phyloP scores from a whole-genome alignment of 306 rosid genomes.

The Pyrus pyrifolia region DNA sequence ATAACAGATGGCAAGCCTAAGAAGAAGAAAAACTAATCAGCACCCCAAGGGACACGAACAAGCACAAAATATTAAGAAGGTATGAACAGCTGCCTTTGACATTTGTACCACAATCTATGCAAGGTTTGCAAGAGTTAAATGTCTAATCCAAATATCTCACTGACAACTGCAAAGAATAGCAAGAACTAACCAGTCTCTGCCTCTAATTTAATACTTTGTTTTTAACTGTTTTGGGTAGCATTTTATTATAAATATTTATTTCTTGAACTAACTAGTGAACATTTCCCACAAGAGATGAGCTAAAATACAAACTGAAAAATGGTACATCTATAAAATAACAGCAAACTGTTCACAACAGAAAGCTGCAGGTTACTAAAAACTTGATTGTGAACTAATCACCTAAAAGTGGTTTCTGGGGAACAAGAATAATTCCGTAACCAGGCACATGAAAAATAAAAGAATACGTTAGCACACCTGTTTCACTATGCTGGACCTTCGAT shows the following conservation, averaged over 20 bases:
- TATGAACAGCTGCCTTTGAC: neutral
- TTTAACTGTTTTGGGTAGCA: neutral
- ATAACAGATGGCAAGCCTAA: constrained; percentile 88
- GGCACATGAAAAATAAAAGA: constrained; percentile 6
- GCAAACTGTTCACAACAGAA: neutral
- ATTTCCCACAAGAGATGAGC: neutral
- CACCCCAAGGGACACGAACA: neutral
- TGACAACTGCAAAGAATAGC: constrained; percentile 2
- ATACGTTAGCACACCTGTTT: constrained; percentile 64
- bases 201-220: neutral
- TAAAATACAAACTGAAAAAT: neutral
- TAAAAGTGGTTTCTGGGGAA: neutral
- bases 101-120: neutral
- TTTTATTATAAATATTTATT: neutral
- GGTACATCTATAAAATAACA: neutral
- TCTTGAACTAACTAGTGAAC: neutral
- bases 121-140: neutral
- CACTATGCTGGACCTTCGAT: constrained; percentile 94
- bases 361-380: neutral
- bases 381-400: constrained; percentile 10
- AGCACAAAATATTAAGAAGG: neutral
- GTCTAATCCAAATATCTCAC: neutral
- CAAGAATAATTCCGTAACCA: constrained; percentile 14
- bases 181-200: neutral
- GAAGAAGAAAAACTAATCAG: constrained; percentile 14